Base-by-base conservation (phyloP, 306 rosid species). In the Carpinus viminea region DNA sequence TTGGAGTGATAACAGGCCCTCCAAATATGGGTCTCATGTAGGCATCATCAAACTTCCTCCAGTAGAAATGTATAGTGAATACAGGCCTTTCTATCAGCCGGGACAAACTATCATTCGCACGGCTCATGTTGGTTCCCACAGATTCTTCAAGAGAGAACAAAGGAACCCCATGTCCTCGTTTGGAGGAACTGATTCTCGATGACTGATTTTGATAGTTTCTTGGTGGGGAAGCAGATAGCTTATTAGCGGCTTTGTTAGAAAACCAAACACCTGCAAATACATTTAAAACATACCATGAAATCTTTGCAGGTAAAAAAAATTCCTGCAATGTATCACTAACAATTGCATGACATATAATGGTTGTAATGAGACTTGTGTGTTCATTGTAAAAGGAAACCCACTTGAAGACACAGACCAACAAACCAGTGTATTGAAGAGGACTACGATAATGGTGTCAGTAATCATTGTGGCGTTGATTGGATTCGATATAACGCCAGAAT, bases 21-120 rank as follows among this genome's bases (percentile, higher is more conserved):
- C 97, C 97, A 74, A 94, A 94, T 41, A 94, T 36, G 1, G 98
- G 98, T 85, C 98, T 92, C 98, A 94, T 92, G 83, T 87, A 92
- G 68, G 89, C 79, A 82, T 94, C 89, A 82, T 92, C 98, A 66
- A 94, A 94, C 64, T 47, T 90, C 75, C 97, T 94, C 98, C 98
- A 92, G 73, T 88, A 94, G 77, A 34, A 77, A 76, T 94, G 97
- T 76, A 86, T 87, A 74, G 93, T 92, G 84, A 80, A 83, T 4
- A 89, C 91, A 2, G 98, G 98, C 45, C 94, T 88, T 78, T 86
- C 98, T 21, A 94, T 87, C 16, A 94, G 79, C 96, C 86, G 88
- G 12, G 94, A 88, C 69, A 94, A 57, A 77, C 86, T 89, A 68
- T 94, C 91, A 84, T 89, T 90, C 45, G 98, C 97, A 0, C 97